Percentiles rank a stretch among this genome's conserved stretches.
phyloP scores from a whole-genome alignment of 148 eudicot species.

The Persicaria tinctoria region DNA sequence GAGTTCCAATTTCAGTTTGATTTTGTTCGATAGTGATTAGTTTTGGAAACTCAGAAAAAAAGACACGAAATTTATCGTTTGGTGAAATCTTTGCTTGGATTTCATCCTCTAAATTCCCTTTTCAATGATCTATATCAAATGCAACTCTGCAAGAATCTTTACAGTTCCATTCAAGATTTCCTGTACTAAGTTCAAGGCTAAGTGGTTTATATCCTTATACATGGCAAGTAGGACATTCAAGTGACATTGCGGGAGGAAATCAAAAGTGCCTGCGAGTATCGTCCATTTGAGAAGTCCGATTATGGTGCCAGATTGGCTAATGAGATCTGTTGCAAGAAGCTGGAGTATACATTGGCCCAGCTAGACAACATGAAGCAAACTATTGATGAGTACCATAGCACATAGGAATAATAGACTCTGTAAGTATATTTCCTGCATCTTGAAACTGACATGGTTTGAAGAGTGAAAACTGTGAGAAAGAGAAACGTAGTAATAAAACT shows the following conservation, averaged over 20 bases:
- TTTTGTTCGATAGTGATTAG: background rate
- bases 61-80: background rate
- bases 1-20: background rate
- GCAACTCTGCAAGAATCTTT: background rate
- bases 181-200: background rate
- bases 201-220: conserved; percentile 1
- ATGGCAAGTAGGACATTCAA: conserved; percentile 62
- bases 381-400: conserved; percentile 45
- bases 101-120: background rate
- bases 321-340: conserved; percentile 82
- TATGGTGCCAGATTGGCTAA: conserved; percentile 83
- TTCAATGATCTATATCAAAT: background rate
- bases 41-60: background rate
- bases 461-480: background rate
- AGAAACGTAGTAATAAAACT: background rate
- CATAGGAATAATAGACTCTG: conserved; percentile 5
- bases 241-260: conserved; percentile 83
- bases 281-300: conserved; percentile 96
- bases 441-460: background rate
- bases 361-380: conserved; percentile 67
- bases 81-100: background rate
- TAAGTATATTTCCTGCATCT: background rate
- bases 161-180: background rate
- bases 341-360: conserved; percentile 48
- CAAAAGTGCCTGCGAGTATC: conserved; percentile 89